Conservation (phyloP, 2,329 filamentous ascomycete species). For the Fusarium graminum region DNA sequence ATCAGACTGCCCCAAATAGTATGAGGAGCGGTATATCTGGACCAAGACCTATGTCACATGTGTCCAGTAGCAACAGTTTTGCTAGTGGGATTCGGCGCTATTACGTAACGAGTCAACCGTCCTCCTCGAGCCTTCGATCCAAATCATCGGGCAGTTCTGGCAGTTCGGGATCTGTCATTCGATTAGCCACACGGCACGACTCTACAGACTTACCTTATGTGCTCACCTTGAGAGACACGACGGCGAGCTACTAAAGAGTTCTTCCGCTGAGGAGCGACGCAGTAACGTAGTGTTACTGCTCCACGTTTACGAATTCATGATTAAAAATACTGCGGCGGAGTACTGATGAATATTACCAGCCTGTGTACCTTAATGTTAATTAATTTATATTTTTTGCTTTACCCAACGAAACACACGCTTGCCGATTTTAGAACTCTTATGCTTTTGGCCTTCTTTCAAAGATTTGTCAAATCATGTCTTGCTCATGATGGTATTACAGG, state of each 20-base stretch:
- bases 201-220: constrained; percentile 54
- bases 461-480: not conserved
- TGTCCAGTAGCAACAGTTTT: constrained; percentile 57
- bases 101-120: constrained; percentile 56
- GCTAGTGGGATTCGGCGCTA: constrained; percentile 57
- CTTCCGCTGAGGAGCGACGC: constrained; percentile 13
- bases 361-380: constrained; percentile 45
- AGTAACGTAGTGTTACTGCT: constrained; percentile 15
- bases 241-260: constrained; percentile 45
- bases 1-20: constrained; percentile 67
- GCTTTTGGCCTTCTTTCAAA: not conserved
- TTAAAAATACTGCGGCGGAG: constrained; percentile 25
- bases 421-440: not conserved
- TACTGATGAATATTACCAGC: constrained; percentile 19
- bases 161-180: constrained; percentile 61
- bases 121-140: constrained; percentile 58
- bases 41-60: constrained; percentile 51
- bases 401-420: too few species aligned
- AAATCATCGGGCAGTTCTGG: constrained; percentile 54
- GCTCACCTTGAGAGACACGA: constrained; percentile 53
- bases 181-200: constrained; percentile 59
- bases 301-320: constrained; percentile 48
- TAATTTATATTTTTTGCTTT: constrained; percentile 6
- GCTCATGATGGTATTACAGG: not conserved
- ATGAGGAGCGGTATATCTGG: constrained; percentile 59